A percentile compares a stretch with the other conserved stretches of the same genome.
Evolutionary conservation across 2,329 filamentous ascomycete genomes (phyloP).

Genomic region (Botryotinia calthae): DNA sequence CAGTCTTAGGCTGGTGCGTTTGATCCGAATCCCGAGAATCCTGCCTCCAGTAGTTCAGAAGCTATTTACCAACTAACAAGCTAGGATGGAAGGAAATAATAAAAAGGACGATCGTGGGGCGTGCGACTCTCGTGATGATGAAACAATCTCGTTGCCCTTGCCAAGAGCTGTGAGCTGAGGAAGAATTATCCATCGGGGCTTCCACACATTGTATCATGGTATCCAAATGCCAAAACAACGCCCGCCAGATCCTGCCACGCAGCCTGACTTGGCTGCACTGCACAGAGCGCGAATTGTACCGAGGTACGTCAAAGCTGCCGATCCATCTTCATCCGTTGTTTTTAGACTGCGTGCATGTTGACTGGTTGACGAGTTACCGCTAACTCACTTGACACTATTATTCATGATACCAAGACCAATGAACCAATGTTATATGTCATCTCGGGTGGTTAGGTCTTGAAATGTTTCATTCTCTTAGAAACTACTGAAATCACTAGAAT

Average conservation of each 20-base stretch:
- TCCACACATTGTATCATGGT: conserved; percentile 7
- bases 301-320: conserved; percentile 9
- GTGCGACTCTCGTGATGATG: not conserved
- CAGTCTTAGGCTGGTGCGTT: not conserved
- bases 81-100: not conserved
- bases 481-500: not conserved
- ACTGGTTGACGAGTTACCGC: not conserved
- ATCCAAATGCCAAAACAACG: not conserved
- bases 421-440: not conserved
- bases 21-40: conserved; percentile 8
- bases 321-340: conserved; percentile 1
- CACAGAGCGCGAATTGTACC: conserved; percentile 4
- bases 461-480: not conserved
- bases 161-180: conserved; percentile 1
- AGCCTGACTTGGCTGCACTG: conserved; percentile 2
- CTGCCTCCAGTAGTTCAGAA: no score
- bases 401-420: conserved; percentile 4
- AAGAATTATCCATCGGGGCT: conserved; percentile 2
- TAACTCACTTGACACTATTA: not conserved
- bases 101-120: not conserved
- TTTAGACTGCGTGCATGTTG: not conserved
- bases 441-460: not conserved
- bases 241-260: conserved; percentile 12
- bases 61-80: not conserved
- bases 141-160: conserved; percentile 4